These are phyloP conservation scores for Aphanocladium album DNA, from an alignment of 2,329 filamentous ascomycete species.

Conservation along the genomic window DNA sequence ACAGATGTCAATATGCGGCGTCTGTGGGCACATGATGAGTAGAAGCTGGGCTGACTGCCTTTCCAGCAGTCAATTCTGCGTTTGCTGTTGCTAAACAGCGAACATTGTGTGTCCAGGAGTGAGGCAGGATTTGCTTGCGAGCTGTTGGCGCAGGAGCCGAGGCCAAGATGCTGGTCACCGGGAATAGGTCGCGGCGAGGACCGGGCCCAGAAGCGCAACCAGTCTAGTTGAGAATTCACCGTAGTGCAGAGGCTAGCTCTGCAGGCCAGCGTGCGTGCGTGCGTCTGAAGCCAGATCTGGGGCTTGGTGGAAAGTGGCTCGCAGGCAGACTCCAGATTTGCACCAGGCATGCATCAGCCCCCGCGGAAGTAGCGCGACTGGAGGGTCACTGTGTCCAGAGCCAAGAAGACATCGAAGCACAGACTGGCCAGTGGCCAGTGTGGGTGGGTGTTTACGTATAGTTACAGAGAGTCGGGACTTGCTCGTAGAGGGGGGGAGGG, in stretches of 20 bases:
- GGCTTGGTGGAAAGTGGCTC: neutral
- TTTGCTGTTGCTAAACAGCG: too few relatives aligned
- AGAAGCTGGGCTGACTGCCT: neutral
- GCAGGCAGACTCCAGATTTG: conserved; percentile 1
- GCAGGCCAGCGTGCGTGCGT: neutral
- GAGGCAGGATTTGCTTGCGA: too few relatives aligned
- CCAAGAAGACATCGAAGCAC: neutral
- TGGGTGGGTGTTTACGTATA: neutral
- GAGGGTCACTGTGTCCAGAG: neutral
- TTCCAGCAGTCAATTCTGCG: too few relatives aligned
- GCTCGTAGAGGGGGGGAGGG: neutral
- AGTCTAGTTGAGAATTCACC: neutral
- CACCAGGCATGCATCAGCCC: neutral
- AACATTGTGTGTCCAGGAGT: too few relatives aligned
- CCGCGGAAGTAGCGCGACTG: conserved; percentile 3
- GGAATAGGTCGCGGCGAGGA: neutral
- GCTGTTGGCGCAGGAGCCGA: neutral
- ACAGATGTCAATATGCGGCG: neutral
- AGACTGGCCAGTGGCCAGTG: neutral
- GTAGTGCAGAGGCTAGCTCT: neutral
- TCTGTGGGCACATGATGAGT: neutral
- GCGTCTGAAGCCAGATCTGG: conserved; percentile 3
- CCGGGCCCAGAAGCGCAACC: neutral
- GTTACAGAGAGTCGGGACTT: neutral
- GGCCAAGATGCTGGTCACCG: neutral